Evolutionary conservation across 805 yeast genomes (phyloP), one percentile per base, ranked within the genome.

Genomic region (Teunomyces tritomae): DNA sequence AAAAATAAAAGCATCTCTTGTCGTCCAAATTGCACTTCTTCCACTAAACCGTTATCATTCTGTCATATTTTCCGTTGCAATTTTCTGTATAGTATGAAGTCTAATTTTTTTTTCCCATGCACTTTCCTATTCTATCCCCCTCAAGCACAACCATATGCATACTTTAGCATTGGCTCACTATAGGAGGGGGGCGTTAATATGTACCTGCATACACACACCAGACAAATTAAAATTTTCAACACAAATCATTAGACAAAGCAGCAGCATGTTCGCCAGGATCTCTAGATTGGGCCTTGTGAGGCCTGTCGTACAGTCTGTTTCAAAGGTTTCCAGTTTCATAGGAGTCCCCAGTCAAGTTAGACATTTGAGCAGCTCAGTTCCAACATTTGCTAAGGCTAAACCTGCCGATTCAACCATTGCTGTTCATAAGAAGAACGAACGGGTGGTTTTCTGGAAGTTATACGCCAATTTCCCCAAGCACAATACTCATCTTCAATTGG

Each of bases 391-490:
- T 6, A 17, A 34, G 24, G 26, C 40, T 14, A 13, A 24, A 20
- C 17, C 39, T 26, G 33, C 35, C 24, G 33, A 43, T 27, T 32
- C 46, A 10, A 45, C 33, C n/a, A 16, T 42, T 28, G 20, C 32
- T 8, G 13, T 32, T 29, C 47, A 37, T 17, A 48, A 43, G 45
- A 40, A 35, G 43, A 48, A 48, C 34, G 51, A 65, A 52, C 55
- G 68, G 65, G 59, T 70, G 20, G 84, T 85, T 26, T 82, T 83
- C 59, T 85, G 89, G 72, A 82, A 87, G 45, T 64, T 92, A 47
- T 87, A 87, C 67, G 89, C 89, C 49, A 70, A 75, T 28, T 91
- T 90, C 70, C 81, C 85, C 47, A 83, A 83, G 61, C 92, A 91
- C 71, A 91, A 91, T 73, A 87, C 96, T 2, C 82, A 84, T 57